Conservation (phyloP, 192 early-diverging fungal genomes). For the Allomyces arbusculus region DNA sequence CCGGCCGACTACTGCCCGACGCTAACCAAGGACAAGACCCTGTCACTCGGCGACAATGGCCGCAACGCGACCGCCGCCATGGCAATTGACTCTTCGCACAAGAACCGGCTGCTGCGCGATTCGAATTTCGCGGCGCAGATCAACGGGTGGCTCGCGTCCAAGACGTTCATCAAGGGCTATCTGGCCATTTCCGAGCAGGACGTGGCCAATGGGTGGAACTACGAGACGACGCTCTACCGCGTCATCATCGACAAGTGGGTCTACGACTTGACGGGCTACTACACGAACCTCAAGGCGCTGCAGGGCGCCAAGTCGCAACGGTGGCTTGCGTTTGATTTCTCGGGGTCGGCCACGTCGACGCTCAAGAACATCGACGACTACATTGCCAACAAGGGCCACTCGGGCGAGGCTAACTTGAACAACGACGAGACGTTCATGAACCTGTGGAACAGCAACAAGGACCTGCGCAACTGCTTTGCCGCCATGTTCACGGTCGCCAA, state of each 20-base stretch:
- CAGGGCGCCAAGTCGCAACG: background rate
- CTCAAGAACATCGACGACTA: background rate
- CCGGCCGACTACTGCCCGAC: background rate
- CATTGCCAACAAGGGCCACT: background rate
- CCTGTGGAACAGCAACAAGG: slow-evolving; percentile 7
- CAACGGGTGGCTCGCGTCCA: background rate
- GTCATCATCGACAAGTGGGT: slow-evolving; percentile 49
- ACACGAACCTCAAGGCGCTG: slow-evolving; percentile 13
- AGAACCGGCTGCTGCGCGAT: background rate
- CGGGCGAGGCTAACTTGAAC: background rate
- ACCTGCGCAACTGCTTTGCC: slow-evolving; percentile 52
- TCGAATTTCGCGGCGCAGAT: background rate
- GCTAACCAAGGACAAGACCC: background rate
- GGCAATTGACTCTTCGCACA: background rate
- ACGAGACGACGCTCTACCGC: slow-evolving; percentile 19
- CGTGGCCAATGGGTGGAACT: slow-evolving; percentile 17
- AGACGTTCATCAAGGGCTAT: background rate
- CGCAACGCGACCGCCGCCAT: background rate
- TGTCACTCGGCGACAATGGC: background rate
- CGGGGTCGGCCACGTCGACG: background rate
- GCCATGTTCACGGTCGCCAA: slow-evolving; percentile 69
- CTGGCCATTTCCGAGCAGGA: slow-evolving; percentile 14
- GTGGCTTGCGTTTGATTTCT: background rate
- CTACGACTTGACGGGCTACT: slow-evolving; percentile 51
- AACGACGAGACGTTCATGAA: background rate